phyloP scores from a whole-genome alignment of 2,329 filamentous ascomycete genomes.

The Simplicillium aogashimaense region DNA sequence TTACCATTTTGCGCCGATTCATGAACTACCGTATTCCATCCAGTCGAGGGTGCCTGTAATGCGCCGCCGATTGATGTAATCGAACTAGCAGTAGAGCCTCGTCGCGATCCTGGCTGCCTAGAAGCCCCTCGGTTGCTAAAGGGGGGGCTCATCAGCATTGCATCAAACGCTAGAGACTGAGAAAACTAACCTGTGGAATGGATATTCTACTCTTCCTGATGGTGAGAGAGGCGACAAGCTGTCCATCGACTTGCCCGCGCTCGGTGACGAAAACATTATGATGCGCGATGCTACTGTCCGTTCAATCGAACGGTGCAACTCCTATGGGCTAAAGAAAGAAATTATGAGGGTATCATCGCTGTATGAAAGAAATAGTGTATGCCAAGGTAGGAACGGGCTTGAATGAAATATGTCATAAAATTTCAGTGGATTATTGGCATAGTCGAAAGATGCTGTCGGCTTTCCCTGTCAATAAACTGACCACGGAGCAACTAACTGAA shows the following conservation, averaged over 20 bases:
- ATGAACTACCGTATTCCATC: slow-evolving; percentile 43
- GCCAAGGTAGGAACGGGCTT: not conserved
- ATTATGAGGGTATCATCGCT: slow-evolving; percentile 43
- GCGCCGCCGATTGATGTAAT: slow-evolving; percentile 79
- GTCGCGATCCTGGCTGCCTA: slow-evolving; percentile 36
- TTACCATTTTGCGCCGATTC: slow-evolving; percentile 80
- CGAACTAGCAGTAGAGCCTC: slow-evolving; percentile 81
- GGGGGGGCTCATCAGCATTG: no score
- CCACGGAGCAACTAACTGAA: no score
- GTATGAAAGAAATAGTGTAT: slow-evolving; percentile 2
- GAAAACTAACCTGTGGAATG: slow-evolving; percentile 43
- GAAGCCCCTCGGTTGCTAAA: not conserved
- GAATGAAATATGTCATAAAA: not conserved
- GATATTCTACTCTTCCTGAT: slow-evolving; percentile 42
- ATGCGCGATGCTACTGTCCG: slow-evolving; percentile 13
- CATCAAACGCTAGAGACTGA: no score
- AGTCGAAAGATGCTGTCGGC: no score
- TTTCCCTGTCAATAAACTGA: no score
- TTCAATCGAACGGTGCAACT: slow-evolving; percentile 6
- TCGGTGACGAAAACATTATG: slow-evolving; percentile 47
- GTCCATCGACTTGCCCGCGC: slow-evolving; percentile 55
- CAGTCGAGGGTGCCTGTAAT: slow-evolving; percentile 57
- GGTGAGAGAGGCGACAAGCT: slow-evolving; percentile 47
- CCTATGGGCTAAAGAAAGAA: slow-evolving; percentile 12
- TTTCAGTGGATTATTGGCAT: no score